Base-by-base conservation (phyloP, 2,329 filamentous ascomycete genomes). In the Xylariaceae sp. region DNA sequence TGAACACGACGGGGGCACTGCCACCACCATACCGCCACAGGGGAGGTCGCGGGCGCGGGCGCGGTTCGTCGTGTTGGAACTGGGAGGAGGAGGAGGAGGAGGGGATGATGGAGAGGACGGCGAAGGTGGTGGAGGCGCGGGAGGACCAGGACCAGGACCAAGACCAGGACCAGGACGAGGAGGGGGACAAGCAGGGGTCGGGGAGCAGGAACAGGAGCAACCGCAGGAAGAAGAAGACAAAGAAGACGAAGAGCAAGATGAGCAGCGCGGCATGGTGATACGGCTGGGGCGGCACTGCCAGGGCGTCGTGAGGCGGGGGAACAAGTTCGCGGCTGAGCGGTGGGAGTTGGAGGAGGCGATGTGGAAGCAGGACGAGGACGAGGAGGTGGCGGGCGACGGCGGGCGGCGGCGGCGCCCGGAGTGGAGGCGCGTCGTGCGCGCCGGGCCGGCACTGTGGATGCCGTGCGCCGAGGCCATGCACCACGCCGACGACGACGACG, bases 281-380 rank as follows among this genome's bases (percentile, higher is more conserved):
- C 52, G 70, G 15, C 48, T 80, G 1, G 77, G 74, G 0, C 57
- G 63, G 36, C 68, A 61, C 40, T 70, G 64, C 23, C 77, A 83
- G 58, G 76, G 70, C 1, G 50, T 82, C 4, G 19, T 75, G 31
- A 63, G 70, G 40, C 51, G 56, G 2, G 67, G 63, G 0, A 52
- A 57, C 1, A 45, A 52, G 5, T 47, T 72, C 9, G 58, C 63
- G 14, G 58, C 67, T 2, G 77, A 80, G 61, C 60, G 74, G 34
- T 79, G 75, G 75, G 60, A 64, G 45, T 72, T 61, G 52, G 41
- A 24, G 13, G 43, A 42, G 9, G 47, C 38, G 2, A 47, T 46
- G 12, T 68, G 65, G 65, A 52, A 23, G 21, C 8, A 8, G 21
- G 21, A 12, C 12, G 21, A 8, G 21, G 21, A 23, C 8, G 21